Evolutionary conservation across 306 rosid genomes (phyloP).

Genomic region (Begonia loranthoides): DNA sequence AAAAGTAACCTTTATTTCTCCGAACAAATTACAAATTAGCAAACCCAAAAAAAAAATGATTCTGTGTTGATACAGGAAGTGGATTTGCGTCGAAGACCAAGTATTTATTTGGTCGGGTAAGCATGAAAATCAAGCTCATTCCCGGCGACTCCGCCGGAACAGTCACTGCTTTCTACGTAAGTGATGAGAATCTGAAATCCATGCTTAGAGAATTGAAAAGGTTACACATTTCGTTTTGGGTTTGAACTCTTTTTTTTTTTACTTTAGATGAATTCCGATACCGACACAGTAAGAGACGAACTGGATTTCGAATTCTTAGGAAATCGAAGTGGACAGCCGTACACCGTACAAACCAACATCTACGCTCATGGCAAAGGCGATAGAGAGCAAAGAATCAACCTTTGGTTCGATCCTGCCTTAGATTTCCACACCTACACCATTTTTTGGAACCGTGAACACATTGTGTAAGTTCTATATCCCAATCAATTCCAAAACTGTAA

Average conservation of each 20-base stretch:
- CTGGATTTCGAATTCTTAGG: constrained; percentile 94
- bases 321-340: constrained; percentile 77
- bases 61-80: constrained; percentile 33
- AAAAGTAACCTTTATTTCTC: not conserved
- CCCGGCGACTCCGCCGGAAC: constrained; percentile 96
- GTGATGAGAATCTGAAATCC: constrained; percentile 1
- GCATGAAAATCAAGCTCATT: constrained; percentile 91
- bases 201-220: no score
- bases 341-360: constrained; percentile 86
- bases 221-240: not conserved
- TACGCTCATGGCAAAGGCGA: constrained; percentile 76
- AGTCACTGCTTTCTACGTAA: constrained; percentile 86
- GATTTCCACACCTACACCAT: constrained; percentile 77
- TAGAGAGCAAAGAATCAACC: constrained; percentile 78
- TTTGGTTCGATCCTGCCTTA: constrained; percentile 84
- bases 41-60: not conserved
- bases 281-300: constrained; percentile 53
- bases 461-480: constrained; percentile 35
- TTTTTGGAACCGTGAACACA: constrained; percentile 50
- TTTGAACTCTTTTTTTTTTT: constrained; percentile 3
- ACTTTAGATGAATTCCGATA: constrained; percentile 71
- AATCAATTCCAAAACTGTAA: no score
- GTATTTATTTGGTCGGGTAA: constrained; percentile 79
- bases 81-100: constrained; percentile 71
- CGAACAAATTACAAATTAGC: not conserved